Evolutionary conservation across 2,329 filamentous ascomycete genomes (phyloP), one percentile per base, ranked within the genome.

Genomic region (Diplocarpon mali): DNA sequence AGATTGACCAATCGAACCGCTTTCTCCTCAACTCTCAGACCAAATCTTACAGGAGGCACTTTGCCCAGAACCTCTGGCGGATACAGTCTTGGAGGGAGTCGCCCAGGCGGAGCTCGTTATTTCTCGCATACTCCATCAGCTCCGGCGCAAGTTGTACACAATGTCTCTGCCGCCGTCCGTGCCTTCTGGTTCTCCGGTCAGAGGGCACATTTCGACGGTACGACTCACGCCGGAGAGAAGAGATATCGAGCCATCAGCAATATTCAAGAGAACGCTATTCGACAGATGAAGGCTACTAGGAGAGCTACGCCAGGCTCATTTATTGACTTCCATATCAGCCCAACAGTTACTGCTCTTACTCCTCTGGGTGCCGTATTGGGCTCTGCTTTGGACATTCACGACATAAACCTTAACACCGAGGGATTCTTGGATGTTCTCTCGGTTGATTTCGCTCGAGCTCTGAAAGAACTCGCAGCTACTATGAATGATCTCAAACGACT

Each of bases 151-250:
- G 87, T 96, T 38, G 77, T 96, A 41, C 84, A 92, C 64, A 95
- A 95, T 65, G 90, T 95, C n/a, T 94, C 87, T 11, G 81, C 88
- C 56, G 92, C 88, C 5, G 81, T 96, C 59, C 80, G 92, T 43
- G 89, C 88, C 11, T 95, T 98, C 66, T 83, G 86, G 67, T 72
- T 95, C n/a, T 88, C 85, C 0, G 92, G 92, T 0, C 80, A 94
- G 59, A 92, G 89, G 63, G 81, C 84, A 9, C 83, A 85, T 46
- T 95, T 89, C 57, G 85, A 95, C 61, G 90, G 90, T 11, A 63
- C 83, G 35, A 79, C 81, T 44, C 65, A 76, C 13, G 78, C 73
- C 10, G 89, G 89, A 36, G 80, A 89, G 65, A 83, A 84, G 66
- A 75, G 76, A 48, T 95, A 87, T 70, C 83, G 85, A 59, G 69